Evolutionary conservation across 805 yeast genomes (phyloP), one percentile per base, ranked within the genome.

Genomic region (Wickerhamomyces queroliae): DNA sequence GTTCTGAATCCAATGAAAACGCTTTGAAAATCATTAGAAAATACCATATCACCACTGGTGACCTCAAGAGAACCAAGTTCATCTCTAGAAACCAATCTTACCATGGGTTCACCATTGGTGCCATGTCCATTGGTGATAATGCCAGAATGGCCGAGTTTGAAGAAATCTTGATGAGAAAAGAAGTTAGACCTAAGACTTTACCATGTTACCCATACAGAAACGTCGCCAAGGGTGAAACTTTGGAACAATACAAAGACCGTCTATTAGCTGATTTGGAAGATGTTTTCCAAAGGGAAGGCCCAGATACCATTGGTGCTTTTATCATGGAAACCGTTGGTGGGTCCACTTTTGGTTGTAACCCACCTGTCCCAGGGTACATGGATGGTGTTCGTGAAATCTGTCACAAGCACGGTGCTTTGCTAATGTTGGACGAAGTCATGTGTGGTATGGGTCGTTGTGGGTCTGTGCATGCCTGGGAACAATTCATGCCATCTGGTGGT

Each of bases 1-100:
- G 87, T 9, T 67, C 83, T 15, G 85, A 78, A 58, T 76, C 83
- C 17, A 79, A 76, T 52, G 85, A 78, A 54, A 80, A 78, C 21
- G 81, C 82, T 5, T 48, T 78, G 49, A 78, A 78, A 60, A 72
- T 79, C 45, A 74, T 75, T 22, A 64, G 65, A 52, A 74, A 70
- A 53, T 71, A 64, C 46, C 67, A 59, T 41, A 55, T 63, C 30
- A 74, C 67, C 45, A 61, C 52, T 19, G 74, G 74, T 36, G 70
- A 70, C 41, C 46, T 58, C 7, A 55, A 63, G 40, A 64, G 75
- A 54, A 53, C 55, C 48, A 64, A 68, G 40, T 67, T 67, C 47
- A 65, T 72, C 41, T 59, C 69, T n/a, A 61, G 76, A 52, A 50
- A 58, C 35, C 66, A 64, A 52, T 62, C 75, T 5, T 72, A 71